Base-by-base conservation (phyloP, 2,329 filamentous ascomycete species). In the Colletotrichum falcatum region DNA sequence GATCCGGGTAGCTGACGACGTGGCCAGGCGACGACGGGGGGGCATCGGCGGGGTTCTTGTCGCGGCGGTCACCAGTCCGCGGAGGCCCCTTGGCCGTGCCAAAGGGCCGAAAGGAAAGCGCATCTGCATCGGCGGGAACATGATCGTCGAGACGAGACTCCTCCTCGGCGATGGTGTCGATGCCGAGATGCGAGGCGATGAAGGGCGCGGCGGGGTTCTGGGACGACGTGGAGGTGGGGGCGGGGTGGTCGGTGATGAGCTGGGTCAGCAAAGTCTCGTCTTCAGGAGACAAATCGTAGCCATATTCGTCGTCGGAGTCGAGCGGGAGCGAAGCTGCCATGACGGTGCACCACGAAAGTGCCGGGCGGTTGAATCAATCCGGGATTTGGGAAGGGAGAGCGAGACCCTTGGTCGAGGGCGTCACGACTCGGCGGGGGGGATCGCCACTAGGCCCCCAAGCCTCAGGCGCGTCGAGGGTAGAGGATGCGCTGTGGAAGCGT, bases 1-100 rank as follows among this genome's bases (percentile, higher is more conserved):
- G 79, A 82, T 88, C 83, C 77, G 88, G 84, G 80, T 87, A 88
- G 73, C 72, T 71, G 78, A 85, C 74, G 69, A 78, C 71, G 62
- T 75, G 63, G 53, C 72, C 48, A 53, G 73, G 66, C 14, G 71
- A 37, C 61, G 71, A 51, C 30, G 74, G 67, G 5, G 75, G 39
- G 8, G 69, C 55, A 33, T 70, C 65, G 61, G 16, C 37, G 44
- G 14, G 42, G 46, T 65, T 58, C 72, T 73, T 75, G 39, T 51
- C 61, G 23, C 56, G 60, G 30, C 42, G 44, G 11, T 23, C 46
- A 8, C 39, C 30, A 51, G 56, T 5, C 33, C 33, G 60, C 20
- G 58, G 4, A 16, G 67, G 44, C 2, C 54, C 20, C 35, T 71
- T 70, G 39, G 69, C 69, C 44, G 42, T 20, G 30, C 46, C 65